These are phyloP conservation scores for Ogataea pini DNA, from an alignment of 805 yeast genomes.

Conservation along the genomic window DNA sequence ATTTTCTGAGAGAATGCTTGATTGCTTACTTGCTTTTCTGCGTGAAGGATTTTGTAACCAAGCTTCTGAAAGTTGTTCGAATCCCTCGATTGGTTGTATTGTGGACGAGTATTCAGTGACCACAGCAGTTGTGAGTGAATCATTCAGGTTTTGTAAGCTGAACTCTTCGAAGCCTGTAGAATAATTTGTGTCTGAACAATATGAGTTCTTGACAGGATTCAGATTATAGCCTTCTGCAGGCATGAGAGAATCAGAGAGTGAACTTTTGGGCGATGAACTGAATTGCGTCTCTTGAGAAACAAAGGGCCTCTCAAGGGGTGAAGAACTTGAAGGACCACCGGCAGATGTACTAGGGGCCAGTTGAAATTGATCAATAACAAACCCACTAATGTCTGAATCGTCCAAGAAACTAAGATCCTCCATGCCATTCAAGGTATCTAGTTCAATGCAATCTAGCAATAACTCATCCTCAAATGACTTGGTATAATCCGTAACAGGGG, in stretches of 20 bases:
- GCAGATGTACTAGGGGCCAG: not conserved
- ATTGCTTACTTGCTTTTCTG: not conserved
- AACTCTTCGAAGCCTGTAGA: not conserved
- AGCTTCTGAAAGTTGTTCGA: slow-evolving; percentile 14
- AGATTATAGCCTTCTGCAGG: not conserved
- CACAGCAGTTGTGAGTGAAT: not conserved
- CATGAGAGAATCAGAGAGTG: not conserved
- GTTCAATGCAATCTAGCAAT: not conserved
- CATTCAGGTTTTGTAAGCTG: not conserved
- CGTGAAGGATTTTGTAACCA: slow-evolving; percentile 9
- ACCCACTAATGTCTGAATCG: slow-evolving; percentile 1
- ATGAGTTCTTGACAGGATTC: not conserved
- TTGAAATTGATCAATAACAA: not conserved
- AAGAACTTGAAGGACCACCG: not conserved
- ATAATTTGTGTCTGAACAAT: too few relatives aligned
- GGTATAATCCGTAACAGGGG: not conserved
- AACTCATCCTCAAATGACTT: not conserved
- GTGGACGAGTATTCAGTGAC: not conserved
- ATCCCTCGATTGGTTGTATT: slow-evolving; percentile 14
- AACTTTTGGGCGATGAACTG: not conserved
- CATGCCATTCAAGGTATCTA: not conserved
- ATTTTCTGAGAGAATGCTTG: not conserved
- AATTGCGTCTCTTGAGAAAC: not conserved
- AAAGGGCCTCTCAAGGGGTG: not conserved
- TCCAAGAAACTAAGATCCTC: not conserved